Evolutionary conservation across 192 early-diverging fungal genomes (phyloP).

Genomic region (Cladochytrium replicatum): DNA sequence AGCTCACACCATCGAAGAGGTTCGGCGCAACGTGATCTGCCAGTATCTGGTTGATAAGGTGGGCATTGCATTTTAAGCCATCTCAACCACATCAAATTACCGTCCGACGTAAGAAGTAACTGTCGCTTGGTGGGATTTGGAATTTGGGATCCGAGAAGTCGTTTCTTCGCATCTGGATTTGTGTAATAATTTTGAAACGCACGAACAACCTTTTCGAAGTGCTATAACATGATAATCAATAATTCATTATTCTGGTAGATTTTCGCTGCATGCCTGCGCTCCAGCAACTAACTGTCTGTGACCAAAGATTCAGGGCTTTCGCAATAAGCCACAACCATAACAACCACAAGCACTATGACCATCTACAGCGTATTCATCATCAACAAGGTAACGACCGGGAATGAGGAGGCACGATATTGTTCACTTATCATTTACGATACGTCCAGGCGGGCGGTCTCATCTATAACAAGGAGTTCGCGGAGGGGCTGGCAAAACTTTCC

Average conservation of each 20-base stretch:
- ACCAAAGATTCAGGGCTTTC: too few relatives aligned
- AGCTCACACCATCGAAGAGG: neutral
- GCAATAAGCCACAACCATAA: too few relatives aligned
- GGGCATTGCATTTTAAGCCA: conserved; percentile 13
- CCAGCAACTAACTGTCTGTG: too few relatives aligned
- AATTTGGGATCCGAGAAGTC: conserved; percentile 11
- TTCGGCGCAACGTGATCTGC: conserved; percentile 10
- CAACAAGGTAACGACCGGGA: too few relatives aligned
- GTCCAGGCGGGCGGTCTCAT: conserved; percentile 91
- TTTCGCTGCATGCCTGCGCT: too few relatives aligned
- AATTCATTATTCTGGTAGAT: too few relatives aligned
- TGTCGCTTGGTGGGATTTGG: conserved; percentile 7
- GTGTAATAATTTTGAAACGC: conserved; percentile 28
- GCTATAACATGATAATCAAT: too few relatives aligned
- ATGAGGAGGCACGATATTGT: too few relatives aligned
- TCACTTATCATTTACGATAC: too few relatives aligned
- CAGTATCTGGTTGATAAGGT: conserved; percentile 8
- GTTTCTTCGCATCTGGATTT: conserved; percentile 23
- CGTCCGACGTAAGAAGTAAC: conserved; percentile 5
- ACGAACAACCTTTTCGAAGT: conserved; percentile 21
- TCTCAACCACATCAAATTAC: conserved; percentile 15
- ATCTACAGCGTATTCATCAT: conserved; percentile 37
- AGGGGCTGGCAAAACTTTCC: conserved; percentile 70
- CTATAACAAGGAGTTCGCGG: conserved; percentile 83
- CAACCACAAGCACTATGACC: too few relatives aligned